Conservation (phyloP, 305 asterid genomes). For the Fraxinus platypoda region DNA sequence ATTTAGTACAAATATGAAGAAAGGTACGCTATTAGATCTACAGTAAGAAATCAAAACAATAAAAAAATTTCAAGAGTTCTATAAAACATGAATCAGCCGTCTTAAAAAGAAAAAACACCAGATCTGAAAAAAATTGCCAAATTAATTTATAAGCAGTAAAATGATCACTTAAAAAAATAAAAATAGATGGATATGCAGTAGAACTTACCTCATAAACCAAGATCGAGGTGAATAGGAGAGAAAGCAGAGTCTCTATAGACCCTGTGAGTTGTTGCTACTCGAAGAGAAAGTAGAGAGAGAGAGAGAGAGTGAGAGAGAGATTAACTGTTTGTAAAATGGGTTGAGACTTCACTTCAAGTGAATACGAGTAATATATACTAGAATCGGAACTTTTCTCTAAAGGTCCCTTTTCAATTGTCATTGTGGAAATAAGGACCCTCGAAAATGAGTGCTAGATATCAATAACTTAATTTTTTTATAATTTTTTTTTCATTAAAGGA, state of each 20-base stretch:
- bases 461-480: too few relatives aligned
- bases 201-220: constrained; percentile 56
- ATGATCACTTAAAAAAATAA: background rate
- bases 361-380: background rate
- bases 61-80: background rate
- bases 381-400: background rate
- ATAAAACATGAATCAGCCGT: constrained; percentile 3
- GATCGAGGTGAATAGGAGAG: constrained; percentile 34
- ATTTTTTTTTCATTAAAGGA: too few relatives aligned
- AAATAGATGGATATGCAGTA: constrained; percentile 2
- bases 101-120: background rate
- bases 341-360: background rate
- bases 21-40: constrained; percentile 3
- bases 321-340: background rate
- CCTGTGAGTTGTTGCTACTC: constrained; percentile 19
- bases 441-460: too few relatives aligned
- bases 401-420: background rate
- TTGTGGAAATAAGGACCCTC: background rate
- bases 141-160: background rate
- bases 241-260: constrained; percentile 32
- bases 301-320: background rate
- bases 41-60: constrained; percentile 4
- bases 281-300: background rate
- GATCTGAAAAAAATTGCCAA: constrained; percentile 28
- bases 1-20: background rate